Conservation (phyloP, 768 basidiomycete genomes). For the Chalciporus chontae region DNA sequence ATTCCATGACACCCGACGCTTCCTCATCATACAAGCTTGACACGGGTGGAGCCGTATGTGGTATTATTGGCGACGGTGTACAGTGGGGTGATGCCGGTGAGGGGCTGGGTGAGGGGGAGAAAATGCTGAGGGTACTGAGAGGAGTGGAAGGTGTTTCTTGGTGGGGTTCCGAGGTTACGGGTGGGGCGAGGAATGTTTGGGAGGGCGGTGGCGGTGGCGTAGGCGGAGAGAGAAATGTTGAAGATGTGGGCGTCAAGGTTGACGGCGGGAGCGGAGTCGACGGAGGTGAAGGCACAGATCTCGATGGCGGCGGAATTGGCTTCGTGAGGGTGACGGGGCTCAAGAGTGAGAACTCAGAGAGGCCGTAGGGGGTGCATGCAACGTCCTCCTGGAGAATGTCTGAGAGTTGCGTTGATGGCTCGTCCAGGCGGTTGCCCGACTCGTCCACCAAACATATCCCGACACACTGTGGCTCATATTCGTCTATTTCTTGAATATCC, state of each 20-base stretch:
- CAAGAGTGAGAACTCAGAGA: background rate
- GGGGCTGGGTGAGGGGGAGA: slow-evolving; percentile 8
- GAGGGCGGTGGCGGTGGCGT: background rate
- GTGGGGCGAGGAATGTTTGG: background rate
- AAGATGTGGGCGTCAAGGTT: background rate
- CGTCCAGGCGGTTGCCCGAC: slow-evolving; percentile 11
- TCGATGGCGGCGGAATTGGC: background rate
- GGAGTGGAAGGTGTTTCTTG: slow-evolving; percentile 12
- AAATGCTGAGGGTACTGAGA: slow-evolving; percentile 9
- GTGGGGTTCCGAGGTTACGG: background rate
- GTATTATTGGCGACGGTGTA: background rate
- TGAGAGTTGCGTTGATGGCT: slow-evolving; percentile 3
- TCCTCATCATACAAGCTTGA: background rate
- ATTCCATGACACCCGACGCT: background rate
- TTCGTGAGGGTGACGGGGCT: background rate
- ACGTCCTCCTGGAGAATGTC: slow-evolving; percentile 21
- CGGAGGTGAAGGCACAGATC: background rate
- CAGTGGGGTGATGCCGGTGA: slow-evolving; percentile 1
- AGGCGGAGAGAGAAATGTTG: background rate
- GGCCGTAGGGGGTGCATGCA: slow-evolving; percentile 8
- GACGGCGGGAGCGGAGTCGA: background rate
- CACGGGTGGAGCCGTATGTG: background rate
- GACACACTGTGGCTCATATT: background rate
- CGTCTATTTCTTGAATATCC: background rate
- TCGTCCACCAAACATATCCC: slow-evolving; percentile 13